Conservation (phyloP, 2,329 filamentous ascomycete species). For the Madurella fahalii region DNA sequence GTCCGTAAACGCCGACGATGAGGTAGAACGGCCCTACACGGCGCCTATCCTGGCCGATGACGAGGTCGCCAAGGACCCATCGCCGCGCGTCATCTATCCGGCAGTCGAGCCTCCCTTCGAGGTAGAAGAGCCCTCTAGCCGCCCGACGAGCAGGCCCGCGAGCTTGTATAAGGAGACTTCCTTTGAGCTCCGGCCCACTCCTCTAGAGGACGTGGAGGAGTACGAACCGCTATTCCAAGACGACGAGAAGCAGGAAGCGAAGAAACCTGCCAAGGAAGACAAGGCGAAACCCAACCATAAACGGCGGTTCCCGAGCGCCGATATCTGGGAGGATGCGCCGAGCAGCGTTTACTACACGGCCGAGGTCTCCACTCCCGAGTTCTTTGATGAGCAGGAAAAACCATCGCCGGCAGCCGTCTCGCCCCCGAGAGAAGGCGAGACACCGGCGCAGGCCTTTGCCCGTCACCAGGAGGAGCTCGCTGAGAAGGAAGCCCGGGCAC, state of each 20-base stretch:
- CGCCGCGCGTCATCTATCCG: conserved; percentile 66
- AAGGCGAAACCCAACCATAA: conserved; percentile 49
- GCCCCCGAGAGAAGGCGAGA: conserved; percentile 43
- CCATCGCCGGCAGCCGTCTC: conserved; percentile 22
- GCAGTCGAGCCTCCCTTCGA: conserved; percentile 73
- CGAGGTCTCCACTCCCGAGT: conserved; percentile 79
- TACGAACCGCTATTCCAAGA: conserved; percentile 94
- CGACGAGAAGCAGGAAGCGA: conserved; percentile 50
- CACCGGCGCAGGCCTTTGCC: conserved; percentile 61
- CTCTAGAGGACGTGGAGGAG: conserved; percentile 82
- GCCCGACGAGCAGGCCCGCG: conserved; percentile 60
- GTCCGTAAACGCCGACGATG: conserved; percentile 43
- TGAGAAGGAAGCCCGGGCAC: conserved; percentile 47
- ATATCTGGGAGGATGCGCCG: conserved; percentile 96
- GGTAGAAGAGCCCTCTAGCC: conserved; percentile 54
- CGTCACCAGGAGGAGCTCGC: conserved; percentile 62
- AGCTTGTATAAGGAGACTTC: conserved; percentile 58
- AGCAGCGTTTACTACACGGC: conserved; percentile 75
- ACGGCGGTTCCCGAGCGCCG: conserved; percentile 83
- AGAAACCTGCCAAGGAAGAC: conserved; percentile 35
- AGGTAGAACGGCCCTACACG: conserved; percentile 59
- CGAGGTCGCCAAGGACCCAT: conserved; percentile 72
- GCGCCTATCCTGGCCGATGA: conserved; percentile 86
- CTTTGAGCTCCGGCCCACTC: conserved; percentile 58
- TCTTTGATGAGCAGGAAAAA: conserved; percentile 30